Conservation (phyloP, 2,329 filamentous ascomycete species). For the Fusarium camptoceras region DNA sequence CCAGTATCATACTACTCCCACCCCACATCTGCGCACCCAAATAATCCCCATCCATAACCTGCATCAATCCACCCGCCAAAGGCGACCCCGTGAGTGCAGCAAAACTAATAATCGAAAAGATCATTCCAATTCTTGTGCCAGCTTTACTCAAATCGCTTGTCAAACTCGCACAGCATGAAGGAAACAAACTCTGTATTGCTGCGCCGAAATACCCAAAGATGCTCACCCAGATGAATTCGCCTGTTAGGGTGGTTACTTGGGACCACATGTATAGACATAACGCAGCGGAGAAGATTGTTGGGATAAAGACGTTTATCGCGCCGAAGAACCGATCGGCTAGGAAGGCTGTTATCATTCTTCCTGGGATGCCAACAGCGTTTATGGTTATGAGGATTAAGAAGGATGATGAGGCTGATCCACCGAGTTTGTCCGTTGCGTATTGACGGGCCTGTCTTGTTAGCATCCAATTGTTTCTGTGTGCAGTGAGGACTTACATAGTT, state of each 20-base stretch:
- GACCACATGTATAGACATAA: conserved; percentile 65
- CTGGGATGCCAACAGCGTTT: conserved; percentile 68
- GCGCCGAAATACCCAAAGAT: conserved; percentile 74
- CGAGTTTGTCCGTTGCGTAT: conserved; percentile 56
- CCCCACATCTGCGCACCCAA: conserved; percentile 64
- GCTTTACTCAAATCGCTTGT: conserved; percentile 65
- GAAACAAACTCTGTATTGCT: conserved; percentile 74
- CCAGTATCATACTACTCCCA: conserved; percentile 58
- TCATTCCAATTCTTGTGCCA: conserved; percentile 70
- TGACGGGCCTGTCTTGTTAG: conserved; percentile 51
- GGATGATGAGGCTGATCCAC: conserved; percentile 61
- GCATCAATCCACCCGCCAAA: conserved; percentile 64
- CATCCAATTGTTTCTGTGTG: accelerated
- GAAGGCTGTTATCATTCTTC: conserved; percentile 65
- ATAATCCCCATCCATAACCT: conserved; percentile 57
- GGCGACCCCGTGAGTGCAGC: conserved; percentile 66
- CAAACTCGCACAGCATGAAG: conserved; percentile 61
- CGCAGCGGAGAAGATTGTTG: conserved; percentile 60
- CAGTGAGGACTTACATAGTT: conserved; percentile 54
- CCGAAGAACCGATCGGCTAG: conserved; percentile 67
- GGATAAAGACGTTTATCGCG: conserved; percentile 66
- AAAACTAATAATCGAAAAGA: conserved; percentile 67
- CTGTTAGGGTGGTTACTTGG: conserved; percentile 54
- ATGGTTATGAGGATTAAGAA: conserved; percentile 70
- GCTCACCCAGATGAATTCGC: conserved; percentile 67